Conservation (phyloP, 805 yeast species). For the Saturnispora ahearnii region DNA sequence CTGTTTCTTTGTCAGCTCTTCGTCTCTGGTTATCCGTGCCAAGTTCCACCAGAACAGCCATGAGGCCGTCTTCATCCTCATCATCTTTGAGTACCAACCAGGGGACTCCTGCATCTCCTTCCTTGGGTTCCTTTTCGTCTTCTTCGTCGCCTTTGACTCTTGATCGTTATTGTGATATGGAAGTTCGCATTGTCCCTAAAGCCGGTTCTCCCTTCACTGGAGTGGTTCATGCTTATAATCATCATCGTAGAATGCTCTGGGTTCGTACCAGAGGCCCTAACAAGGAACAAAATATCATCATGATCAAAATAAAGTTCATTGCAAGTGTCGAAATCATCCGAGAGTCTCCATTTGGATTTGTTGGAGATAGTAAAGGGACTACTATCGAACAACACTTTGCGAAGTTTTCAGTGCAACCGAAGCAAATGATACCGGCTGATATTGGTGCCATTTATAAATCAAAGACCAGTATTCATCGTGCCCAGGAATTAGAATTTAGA, state of each 20-base stretch:
- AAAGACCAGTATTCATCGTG: neutral
- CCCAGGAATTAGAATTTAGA: constrained; percentile 1
- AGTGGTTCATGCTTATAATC: constrained; percentile 2
- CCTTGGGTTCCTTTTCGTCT: neutral
- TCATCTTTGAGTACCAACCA: neutral
- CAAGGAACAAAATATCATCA: neutral
- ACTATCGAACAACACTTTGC: constrained; percentile 3
- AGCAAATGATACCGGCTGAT: neutral
- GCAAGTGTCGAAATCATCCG: neutral
- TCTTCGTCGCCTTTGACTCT: neutral
- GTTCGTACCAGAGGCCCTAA: neutral
- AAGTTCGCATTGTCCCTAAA: constrained; percentile 2
- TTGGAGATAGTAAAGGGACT: neutral
- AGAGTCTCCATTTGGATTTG: neutral
- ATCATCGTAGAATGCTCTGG: constrained; percentile 4
- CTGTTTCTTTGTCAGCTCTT: neutral
- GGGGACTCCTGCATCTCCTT: neutral
- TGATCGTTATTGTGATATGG: constrained; percentile 3
- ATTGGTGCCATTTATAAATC: constrained; percentile 2
- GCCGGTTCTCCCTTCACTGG: neutral
- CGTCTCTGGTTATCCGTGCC: neutral
- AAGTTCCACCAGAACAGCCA: neutral
- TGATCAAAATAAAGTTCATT: neutral
- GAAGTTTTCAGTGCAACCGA: neutral
- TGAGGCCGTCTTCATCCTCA: neutral